A percentile compares a stretch with the other conserved stretches of the same genome.
phyloP scores from a whole-genome alignment of 306 rosid species.

The Glycine soja region DNA sequence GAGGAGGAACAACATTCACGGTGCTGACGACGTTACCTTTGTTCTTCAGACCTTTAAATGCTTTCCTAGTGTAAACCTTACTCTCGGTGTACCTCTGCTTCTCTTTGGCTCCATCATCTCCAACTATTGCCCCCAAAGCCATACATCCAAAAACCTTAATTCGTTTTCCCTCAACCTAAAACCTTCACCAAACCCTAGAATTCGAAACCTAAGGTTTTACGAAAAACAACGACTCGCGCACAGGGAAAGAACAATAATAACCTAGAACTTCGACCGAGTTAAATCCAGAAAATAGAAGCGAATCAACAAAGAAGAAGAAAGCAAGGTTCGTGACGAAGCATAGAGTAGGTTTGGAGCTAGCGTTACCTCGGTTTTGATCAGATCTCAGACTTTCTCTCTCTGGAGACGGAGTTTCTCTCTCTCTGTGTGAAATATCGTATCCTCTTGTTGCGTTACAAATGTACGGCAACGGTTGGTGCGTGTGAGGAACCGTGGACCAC shows the following conservation, averaged over 20 bases:
- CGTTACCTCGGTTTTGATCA: slow-evolving; percentile 55
- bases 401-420: slow-evolving; percentile 59
- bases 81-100: slow-evolving; percentile 66
- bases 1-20: slow-evolving; percentile 23
- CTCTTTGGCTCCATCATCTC: slow-evolving; percentile 70
- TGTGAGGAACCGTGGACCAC: slow-evolving; percentile 46
- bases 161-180: slow-evolving; percentile 1
- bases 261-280: slow-evolving; percentile 1
- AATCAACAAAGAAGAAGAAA: not conserved
- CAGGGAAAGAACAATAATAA: slow-evolving; percentile 14
- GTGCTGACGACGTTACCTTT: slow-evolving; percentile 41
- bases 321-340: slow-evolving; percentile 24
- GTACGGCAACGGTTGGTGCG: slow-evolving; percentile 70
- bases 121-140: slow-evolving; percentile 82
- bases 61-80: slow-evolving; percentile 80
- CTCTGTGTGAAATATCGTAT: slow-evolving; percentile 21
- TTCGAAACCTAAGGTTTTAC: slow-evolving; percentile 40
- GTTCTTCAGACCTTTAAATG: slow-evolving; percentile 66
- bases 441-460: slow-evolving; percentile 72
- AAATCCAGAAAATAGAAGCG: not conserved
- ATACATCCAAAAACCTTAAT: slow-evolving; percentile 87
- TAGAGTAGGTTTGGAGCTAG: slow-evolving; percentile 49
- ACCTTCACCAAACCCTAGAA: slow-evolving; percentile 36
- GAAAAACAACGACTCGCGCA: slow-evolving; percentile 13
- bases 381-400: slow-evolving; percentile 57